These are phyloP conservation scores for Aurantiochytrium sp. DNA, from an alignment of 108 stramenopile genomes.

Conservation along the genomic window DNA sequence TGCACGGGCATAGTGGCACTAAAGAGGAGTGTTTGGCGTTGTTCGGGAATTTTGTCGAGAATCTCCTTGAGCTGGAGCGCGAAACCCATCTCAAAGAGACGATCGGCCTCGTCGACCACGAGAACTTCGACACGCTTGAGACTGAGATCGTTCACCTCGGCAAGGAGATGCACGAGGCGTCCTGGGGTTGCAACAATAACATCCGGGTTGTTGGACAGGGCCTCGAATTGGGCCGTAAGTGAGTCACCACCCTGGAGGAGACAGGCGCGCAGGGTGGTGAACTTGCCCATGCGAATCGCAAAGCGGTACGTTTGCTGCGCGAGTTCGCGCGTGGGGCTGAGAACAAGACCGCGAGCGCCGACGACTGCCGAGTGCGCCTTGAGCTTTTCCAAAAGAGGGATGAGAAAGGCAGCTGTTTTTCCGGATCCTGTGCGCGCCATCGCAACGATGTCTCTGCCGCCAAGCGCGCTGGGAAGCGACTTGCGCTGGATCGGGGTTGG, in stretches of 20 bases:
- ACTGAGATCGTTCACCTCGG: slow-evolving; percentile 77
- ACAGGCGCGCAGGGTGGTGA: slow-evolving; percentile 53
- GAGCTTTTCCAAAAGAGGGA: slow-evolving; percentile 80
- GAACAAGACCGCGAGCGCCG: slow-evolving; percentile 64
- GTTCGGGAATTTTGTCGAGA: slow-evolving; percentile 29
- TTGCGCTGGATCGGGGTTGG: slow-evolving; percentile 98
- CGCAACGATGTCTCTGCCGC: slow-evolving; percentile 79
- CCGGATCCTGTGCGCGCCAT: slow-evolving; percentile 95
- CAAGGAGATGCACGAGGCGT: slow-evolving; percentile 87
- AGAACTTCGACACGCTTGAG: slow-evolving; percentile 69
- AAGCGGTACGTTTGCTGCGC: slow-evolving; percentile 82
- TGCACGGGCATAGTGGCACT: slow-evolving; percentile 91
- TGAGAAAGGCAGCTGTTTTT: slow-evolving; percentile 87
- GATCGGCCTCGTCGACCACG: slow-evolving; percentile 96
- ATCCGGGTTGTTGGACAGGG: slow-evolving; percentile 77
- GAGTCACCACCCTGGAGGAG: slow-evolving; percentile 93
- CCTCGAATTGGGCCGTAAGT: slow-evolving; percentile 89
- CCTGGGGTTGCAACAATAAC: slow-evolving; percentile 96
- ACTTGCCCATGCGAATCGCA: slow-evolving; percentile 66
- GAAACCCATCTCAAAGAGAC: slow-evolving; percentile 97
- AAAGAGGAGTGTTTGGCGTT: slow-evolving; percentile 84
- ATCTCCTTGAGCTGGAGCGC: slow-evolving; percentile 69
- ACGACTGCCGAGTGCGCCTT: slow-evolving; percentile 34
- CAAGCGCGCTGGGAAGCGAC: slow-evolving; percentile 74
- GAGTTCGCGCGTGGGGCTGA: slow-evolving; percentile 92